Evolutionary conservation across 768 basidiomycete species (phyloP).

Genomic region (Tylopilus felleus): DNA sequence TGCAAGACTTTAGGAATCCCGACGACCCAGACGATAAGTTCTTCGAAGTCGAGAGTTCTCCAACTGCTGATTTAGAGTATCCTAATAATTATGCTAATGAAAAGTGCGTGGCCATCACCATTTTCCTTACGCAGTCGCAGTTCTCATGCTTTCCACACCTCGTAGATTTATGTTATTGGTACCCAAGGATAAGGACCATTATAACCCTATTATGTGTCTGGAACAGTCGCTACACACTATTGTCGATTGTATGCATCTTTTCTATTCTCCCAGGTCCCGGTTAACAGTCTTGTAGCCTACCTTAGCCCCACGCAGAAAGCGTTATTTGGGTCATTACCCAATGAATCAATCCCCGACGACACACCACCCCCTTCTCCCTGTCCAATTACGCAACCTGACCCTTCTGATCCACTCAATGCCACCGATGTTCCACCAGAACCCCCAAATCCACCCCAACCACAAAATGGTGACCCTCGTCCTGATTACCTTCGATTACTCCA

Average conservation of each 20-base stretch:
- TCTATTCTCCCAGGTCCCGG: not conserved
- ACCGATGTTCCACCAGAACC: constrained; percentile 28
- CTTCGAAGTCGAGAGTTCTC: constrained; percentile 62
- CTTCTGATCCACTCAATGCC: constrained; percentile 32
- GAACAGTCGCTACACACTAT: constrained; percentile 71
- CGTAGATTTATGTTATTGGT: constrained; percentile 70
- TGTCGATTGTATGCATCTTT: constrained; percentile 56
- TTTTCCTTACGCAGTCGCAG: not conserved
- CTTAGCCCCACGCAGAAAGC: constrained; percentile 61
- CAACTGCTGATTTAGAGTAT: constrained; percentile 73
- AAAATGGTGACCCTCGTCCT: constrained; percentile 10
- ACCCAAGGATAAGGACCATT: constrained; percentile 84
- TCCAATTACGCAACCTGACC: constrained; percentile 31
- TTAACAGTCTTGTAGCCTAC: constrained; percentile 46
- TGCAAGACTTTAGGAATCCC: constrained; percentile 67
- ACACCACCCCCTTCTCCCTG: constrained; percentile 35
- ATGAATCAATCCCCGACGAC: constrained; percentile 28
- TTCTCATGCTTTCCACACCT: not conserved
- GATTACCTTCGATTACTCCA: constrained; percentile 59
- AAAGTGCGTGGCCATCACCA: constrained; percentile 41
- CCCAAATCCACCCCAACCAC: constrained; percentile 20
- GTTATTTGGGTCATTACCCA: constrained; percentile 66
- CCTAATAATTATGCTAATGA: constrained; percentile 69
- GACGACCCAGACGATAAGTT: constrained; percentile 57
- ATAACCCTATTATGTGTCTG: constrained; percentile 80